Evolutionary conservation across 1,284 basidiomycete species (phyloP).

Genomic region (Athelia psychrophila): DNA sequence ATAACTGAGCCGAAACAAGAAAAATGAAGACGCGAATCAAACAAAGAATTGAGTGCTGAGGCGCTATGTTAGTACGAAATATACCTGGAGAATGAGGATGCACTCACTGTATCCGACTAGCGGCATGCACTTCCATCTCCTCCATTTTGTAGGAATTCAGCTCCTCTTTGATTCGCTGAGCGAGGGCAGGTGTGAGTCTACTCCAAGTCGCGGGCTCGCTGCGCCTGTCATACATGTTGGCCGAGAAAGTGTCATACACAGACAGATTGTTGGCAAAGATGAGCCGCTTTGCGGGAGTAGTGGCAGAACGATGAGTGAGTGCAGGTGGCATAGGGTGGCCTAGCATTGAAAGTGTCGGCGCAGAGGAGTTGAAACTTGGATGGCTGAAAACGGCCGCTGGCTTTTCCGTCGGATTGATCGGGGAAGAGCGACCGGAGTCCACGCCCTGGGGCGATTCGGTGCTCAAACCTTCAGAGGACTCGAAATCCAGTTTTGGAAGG

Average conservation of each 20-base stretch:
- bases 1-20: background rate
- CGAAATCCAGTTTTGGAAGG: constrained; percentile 64
- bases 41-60: constrained; percentile 52
- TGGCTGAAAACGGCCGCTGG: constrained; percentile 57
- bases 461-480: constrained; percentile 32
- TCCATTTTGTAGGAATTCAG: constrained; percentile 98
- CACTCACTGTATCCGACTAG: constrained; percentile 81
- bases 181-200: constrained; percentile 89
- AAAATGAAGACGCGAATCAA: constrained; percentile 22
- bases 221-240: constrained; percentile 88
- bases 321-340: constrained; percentile 39
- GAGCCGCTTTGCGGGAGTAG: constrained; percentile 68
- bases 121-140: constrained; percentile 94
- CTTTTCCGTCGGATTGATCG: constrained; percentile 29
- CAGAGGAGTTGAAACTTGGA: constrained; percentile 84
- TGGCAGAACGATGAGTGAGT: constrained; percentile 60
- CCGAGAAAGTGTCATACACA: constrained; percentile 94
- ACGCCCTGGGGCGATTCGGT: constrained; percentile 17
- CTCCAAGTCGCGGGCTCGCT: constrained; percentile 98
- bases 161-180: constrained; percentile 95
- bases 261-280: constrained; percentile 91
- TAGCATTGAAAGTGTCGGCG: constrained; percentile 76
- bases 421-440: constrained; percentile 26
- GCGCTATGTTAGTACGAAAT: constrained; percentile 4
- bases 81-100: constrained; percentile 6